phyloP scores from a whole-genome alignment of 2,329 filamentous ascomycete species.

The Niveomyces coronatus region DNA sequence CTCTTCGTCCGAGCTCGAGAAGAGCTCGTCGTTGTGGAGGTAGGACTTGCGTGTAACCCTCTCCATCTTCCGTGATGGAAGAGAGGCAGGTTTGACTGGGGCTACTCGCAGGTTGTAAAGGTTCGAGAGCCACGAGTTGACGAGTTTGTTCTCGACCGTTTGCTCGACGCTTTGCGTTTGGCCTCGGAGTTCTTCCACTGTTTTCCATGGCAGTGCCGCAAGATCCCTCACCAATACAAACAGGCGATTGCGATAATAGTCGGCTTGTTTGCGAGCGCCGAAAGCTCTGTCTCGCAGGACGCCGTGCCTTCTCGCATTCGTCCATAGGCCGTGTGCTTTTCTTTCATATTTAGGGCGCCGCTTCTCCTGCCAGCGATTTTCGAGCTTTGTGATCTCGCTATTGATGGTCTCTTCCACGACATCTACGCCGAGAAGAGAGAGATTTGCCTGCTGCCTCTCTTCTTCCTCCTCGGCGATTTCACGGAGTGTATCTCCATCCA shows the following conservation, averaged over 20 bases:
- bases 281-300: conserved; percentile 18
- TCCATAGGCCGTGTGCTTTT: conserved; percentile 55
- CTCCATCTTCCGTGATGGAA: conserved; percentile 20
- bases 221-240: conserved; percentile 45
- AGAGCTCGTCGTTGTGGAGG: conserved; percentile 32
- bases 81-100: conserved; percentile 11
- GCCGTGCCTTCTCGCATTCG: conserved; percentile 34
- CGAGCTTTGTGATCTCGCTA: conserved; percentile 39
- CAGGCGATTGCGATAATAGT: conserved; percentile 40
- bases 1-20: conserved; percentile 41
- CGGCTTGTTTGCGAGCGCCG: conserved; percentile 30
- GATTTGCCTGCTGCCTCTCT: conserved; percentile 16
- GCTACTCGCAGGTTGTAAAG: conserved; percentile 29
- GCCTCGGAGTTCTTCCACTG: conserved; percentile 37
- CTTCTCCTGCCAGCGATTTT: conserved; percentile 44
- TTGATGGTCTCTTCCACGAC: conserved; percentile 42
- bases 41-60: not conserved
- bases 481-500: conserved; percentile 46
- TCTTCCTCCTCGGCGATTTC: conserved; percentile 51
- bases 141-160: conserved; percentile 51
- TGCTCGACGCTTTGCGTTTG: conserved; percentile 52
- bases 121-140: conserved; percentile 39
- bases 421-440: conserved; percentile 3
- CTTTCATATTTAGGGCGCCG: conserved; percentile 44
- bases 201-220: conserved; percentile 39